These are phyloP conservation scores for Kodamaea kakaduensis DNA, from an alignment of 805 yeast species.

Conservation along the genomic window DNA sequence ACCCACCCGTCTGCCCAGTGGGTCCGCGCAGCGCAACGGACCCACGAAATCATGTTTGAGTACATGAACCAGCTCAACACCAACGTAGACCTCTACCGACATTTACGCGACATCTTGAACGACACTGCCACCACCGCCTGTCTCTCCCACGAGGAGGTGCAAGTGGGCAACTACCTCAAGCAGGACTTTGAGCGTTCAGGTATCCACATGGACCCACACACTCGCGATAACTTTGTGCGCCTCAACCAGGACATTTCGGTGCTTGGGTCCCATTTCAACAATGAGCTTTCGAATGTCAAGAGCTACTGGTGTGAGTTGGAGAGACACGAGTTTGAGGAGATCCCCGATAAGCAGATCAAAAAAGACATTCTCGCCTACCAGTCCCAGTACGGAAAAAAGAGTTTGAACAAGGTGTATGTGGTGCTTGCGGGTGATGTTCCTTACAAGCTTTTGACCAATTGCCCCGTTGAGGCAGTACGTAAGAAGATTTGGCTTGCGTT, in stretches of 20 bases:
- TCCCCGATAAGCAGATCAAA: constrained; percentile 20
- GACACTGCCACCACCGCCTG: constrained; percentile 26
- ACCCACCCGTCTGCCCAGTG: constrained; percentile 75
- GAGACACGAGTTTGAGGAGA: constrained; percentile 25
- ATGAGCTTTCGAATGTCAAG: constrained; percentile 38
- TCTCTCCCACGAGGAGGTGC: constrained; percentile 69
- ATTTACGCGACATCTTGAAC: constrained; percentile 53
- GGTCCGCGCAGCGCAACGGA: constrained; percentile 76
- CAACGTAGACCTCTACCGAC: constrained; percentile 62
- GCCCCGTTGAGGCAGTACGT: constrained; percentile 55
- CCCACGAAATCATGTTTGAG: constrained; percentile 86
- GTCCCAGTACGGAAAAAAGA: constrained; percentile 18
- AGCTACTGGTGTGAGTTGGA: constrained; percentile 36
- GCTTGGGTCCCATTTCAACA: constrained; percentile 72
- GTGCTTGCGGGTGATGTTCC: constrained; percentile 58
- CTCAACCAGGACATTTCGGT: constrained; percentile 78
- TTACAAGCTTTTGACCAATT: constrained; percentile 56
- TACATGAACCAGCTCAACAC: constrained; percentile 93
- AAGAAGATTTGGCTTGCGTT: constrained; percentile 69
- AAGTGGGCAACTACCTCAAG: constrained; percentile 75
- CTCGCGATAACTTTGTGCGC: constrained; percentile 67
- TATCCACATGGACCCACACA: constrained; percentile 65
- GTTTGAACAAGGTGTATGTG: constrained; percentile 16
- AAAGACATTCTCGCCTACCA: constrained; percentile 26
- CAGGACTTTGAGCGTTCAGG: constrained; percentile 91